Conservation (phyloP, 345 rosid species). For the Lepidium didymum region DNA sequence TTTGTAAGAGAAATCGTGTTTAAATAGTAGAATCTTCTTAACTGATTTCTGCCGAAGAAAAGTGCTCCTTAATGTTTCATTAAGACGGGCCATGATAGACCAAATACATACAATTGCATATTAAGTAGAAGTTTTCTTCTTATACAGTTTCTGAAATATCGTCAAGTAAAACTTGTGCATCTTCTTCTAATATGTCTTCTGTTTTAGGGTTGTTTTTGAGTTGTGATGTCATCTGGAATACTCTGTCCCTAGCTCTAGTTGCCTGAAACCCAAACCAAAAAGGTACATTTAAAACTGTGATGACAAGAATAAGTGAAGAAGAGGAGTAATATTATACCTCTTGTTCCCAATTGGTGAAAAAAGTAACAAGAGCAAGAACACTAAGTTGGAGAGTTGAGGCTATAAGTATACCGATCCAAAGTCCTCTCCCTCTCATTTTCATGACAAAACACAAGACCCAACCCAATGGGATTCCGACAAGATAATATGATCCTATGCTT, state of each 20-base stretch:
- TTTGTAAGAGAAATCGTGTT: too few relatives aligned
- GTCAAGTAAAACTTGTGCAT: neutral
- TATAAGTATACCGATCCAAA: constrained; percentile 44
- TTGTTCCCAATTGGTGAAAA: constrained; percentile 44
- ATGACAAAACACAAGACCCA: constrained; percentile 33
- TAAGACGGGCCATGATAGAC: too few relatives aligned
- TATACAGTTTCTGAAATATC: neutral
- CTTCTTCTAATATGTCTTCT: neutral
- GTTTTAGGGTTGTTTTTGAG: neutral
- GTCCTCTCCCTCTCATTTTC: constrained; percentile 40
- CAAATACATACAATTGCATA: too few relatives aligned
- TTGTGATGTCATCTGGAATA: constrained; percentile 16
- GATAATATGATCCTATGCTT: constrained; percentile 52
- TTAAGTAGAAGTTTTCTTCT: neutral
- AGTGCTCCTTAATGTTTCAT: too few relatives aligned
- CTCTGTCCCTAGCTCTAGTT: constrained; percentile 28
- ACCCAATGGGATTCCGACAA: constrained; percentile 46
- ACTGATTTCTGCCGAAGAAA: too few relatives aligned
- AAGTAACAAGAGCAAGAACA: constrained; percentile 36
- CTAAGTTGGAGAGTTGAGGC: constrained; percentile 34
- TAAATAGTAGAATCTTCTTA: too few relatives aligned
- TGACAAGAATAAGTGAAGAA: neutral
- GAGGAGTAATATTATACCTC: constrained; percentile 29
- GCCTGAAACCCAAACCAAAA: constrained; percentile 25
- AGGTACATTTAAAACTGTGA: neutral